phyloP scores from a whole-genome alignment of 805 yeast genomes.

The Yamadazyma sp. region DNA sequence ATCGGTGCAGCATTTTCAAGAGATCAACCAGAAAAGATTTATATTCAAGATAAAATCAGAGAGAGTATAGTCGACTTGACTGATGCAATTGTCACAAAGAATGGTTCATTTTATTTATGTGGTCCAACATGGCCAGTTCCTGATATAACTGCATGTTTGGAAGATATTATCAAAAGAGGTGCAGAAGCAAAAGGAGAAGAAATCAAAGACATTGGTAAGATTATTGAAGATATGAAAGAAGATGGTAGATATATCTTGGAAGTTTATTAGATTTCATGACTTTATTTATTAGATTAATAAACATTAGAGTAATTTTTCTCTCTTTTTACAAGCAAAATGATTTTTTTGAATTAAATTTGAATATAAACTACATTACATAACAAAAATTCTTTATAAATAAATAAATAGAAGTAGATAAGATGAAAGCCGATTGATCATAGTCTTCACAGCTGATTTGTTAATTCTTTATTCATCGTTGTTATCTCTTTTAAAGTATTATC shows the following conservation, averaged over 20 bases:
- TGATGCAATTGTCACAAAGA: constrained; percentile 70
- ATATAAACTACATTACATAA: too few relatives aligned
- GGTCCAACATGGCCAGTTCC: constrained; percentile 99
- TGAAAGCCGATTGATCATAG: too few relatives aligned
- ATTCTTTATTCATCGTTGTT: too few relatives aligned
- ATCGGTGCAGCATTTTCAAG: constrained; percentile 98
- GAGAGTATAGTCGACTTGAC: constrained; percentile 70
- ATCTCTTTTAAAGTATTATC: too few relatives aligned
- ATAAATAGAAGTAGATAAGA: background rate
- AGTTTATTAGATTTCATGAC: constrained; percentile 79
- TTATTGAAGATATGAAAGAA: constrained; percentile 91
- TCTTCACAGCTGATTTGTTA: too few relatives aligned
- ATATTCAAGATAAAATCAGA: constrained; percentile 90
- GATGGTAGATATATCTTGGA: constrained; percentile 88
- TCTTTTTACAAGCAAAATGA: too few relatives aligned
- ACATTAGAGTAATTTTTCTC: too few relatives aligned
- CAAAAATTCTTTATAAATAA: too few relatives aligned
- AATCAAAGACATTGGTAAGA: constrained; percentile 68
- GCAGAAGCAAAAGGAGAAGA: constrained; percentile 62
- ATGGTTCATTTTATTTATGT: constrained; percentile 92
- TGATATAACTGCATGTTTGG: constrained; percentile 85
- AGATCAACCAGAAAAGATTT: constrained; percentile 92
- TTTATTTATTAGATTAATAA: too few relatives aligned
- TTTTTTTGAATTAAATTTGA: too few relatives aligned
- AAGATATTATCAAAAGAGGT: constrained; percentile 72